Conservation (phyloP, 257 asterid genomes). For the Penstemon eatonii region DNA sequence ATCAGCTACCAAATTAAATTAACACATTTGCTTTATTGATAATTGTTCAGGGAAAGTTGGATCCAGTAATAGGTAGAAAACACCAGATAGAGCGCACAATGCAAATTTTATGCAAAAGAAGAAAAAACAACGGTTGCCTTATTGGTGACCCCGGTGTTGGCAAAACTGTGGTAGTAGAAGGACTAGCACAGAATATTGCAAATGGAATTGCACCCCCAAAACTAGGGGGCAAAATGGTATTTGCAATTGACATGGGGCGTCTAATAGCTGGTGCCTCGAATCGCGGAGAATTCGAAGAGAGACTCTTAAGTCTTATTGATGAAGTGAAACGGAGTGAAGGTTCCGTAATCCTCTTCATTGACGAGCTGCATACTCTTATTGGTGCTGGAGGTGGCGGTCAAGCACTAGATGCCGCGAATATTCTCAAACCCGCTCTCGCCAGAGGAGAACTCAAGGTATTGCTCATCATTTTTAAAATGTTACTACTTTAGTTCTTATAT, state of each 20-base stretch:
- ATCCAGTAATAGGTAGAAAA: constrained; percentile 23
- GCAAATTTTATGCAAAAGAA: constrained; percentile 16
- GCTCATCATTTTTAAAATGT: not conserved
- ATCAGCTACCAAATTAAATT: no score
- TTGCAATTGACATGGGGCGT: constrained; percentile 23
- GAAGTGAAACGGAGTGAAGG: constrained; percentile 27
- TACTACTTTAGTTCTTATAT: no score
- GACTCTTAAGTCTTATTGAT: constrained; percentile 18
- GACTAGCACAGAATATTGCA: constrained; percentile 18
- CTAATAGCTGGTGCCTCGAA: constrained; percentile 25
- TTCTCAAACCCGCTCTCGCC: constrained; percentile 32
- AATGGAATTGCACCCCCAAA: not conserved
- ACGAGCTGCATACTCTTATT: constrained; percentile 29
- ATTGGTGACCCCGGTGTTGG: constrained; percentile 32
- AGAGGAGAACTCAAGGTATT: constrained; percentile 26
- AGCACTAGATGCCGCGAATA: constrained; percentile 24
- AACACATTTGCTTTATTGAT: no score
- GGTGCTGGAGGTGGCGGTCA: constrained; percentile 28
- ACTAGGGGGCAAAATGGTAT: constrained; percentile 3
- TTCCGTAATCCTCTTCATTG: constrained; percentile 21
- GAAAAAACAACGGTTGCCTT: constrained; percentile 26
- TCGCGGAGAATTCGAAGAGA: constrained; percentile 29
- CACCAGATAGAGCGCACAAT: not conserved
- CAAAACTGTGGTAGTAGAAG: constrained; percentile 27
- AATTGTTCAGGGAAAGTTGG: constrained; percentile 20